phyloP scores from a whole-genome alignment of 2,329 filamentous ascomycete species.

The Gaeumannomyces tritici region DNA sequence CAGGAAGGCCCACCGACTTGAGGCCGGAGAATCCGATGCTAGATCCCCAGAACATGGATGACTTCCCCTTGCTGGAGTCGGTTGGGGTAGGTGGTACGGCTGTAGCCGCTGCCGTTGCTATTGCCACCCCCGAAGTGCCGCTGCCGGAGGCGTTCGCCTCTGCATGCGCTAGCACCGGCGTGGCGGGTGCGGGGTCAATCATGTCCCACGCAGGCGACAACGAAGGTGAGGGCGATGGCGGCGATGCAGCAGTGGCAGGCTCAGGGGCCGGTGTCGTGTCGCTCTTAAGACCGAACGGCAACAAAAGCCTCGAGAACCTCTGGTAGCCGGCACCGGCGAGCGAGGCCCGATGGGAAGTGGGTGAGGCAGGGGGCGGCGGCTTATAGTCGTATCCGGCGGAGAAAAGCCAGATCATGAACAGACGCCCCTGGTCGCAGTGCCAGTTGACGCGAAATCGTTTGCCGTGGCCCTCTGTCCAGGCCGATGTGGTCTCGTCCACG shows the following conservation, averaged over 20 bases:
- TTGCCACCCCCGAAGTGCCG: not conserved
- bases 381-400: conserved; percentile 11
- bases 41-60: not conserved
- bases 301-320: not conserved
- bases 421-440: conserved; percentile 14
- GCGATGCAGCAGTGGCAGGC: not conserved
- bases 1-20: not conserved
- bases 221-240: not conserved
- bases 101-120: not conserved
- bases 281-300: not conserved
- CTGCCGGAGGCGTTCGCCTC: not conserved
- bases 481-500: not conserved
- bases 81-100: not conserved
- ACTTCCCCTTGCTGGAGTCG: not conserved
- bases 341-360: not conserved
- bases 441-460: conserved; percentile 9
- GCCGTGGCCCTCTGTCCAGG: not conserved
- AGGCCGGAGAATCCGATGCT: not conserved
- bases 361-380: not conserved
- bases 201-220: not conserved
- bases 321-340: not conserved
- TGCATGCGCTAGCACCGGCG: not conserved
- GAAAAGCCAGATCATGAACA: conserved; percentile 14
- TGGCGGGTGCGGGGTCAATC: not conserved
- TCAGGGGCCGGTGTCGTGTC: not conserved